Evolutionary conservation across 140 eudicot genomes (phyloP).

Genomic region (Cichorium intybus): DNA sequence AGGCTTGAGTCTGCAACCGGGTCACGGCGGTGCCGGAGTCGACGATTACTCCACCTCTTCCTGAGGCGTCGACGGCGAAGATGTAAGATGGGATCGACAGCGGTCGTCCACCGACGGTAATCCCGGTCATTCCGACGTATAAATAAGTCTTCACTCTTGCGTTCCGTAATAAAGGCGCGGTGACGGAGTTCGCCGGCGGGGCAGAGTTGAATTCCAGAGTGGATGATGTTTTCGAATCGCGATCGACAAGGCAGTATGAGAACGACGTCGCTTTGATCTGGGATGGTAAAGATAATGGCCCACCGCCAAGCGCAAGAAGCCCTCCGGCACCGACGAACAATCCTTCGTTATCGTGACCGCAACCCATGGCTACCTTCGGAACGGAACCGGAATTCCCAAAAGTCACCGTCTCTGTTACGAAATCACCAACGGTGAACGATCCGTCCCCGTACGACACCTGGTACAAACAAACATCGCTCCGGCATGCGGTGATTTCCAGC

Average conservation of each 20-base stretch:
- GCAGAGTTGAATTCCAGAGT: constrained; percentile 65
- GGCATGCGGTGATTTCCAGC: constrained; percentile 50
- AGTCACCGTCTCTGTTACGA: constrained; percentile 69
- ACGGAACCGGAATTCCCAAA: constrained; percentile 46
- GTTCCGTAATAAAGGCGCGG: constrained; percentile 54
- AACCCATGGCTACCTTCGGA: constrained; percentile 58
- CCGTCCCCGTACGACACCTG: constrained; percentile 89
- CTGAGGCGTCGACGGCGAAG: constrained; percentile 41
- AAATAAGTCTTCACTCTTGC: constrained; percentile 30
- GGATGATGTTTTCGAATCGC: constrained; percentile 57
- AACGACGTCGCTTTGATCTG: constrained; percentile 67
- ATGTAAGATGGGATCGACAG: constrained; percentile 36
- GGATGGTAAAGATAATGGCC: constrained; percentile 52
- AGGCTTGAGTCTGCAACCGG: constrained; percentile 56
- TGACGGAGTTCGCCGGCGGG: constrained; percentile 40
- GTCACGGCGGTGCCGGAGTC: constrained; percentile 92
- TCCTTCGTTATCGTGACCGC: constrained; percentile 79
- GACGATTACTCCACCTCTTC: constrained; percentile 69
- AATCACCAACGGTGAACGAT: constrained; percentile 65
- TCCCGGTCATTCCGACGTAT: constrained; percentile 68
- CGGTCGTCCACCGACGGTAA: constrained; percentile 58
- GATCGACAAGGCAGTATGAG: constrained; percentile 71
- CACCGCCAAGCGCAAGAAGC: constrained; percentile 60
- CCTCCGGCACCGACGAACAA: constrained; percentile 69
- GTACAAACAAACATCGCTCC: constrained; percentile 41